Conservation (phyloP, 768 basidiomycete species). For the Podaxis mareebaensis region DNA sequence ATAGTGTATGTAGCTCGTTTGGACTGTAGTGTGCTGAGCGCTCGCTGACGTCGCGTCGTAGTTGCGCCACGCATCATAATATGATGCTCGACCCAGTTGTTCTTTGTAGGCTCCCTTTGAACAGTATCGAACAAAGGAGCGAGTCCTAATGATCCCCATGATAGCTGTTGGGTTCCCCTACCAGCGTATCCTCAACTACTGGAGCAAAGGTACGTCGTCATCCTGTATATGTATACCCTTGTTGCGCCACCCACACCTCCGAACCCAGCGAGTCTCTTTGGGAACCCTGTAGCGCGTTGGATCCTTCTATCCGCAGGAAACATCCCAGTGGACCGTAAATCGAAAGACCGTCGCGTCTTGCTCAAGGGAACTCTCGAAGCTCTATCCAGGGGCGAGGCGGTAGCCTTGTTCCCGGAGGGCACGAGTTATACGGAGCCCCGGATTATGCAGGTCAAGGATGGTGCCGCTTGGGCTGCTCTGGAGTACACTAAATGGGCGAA, state of each 20-base stretch:
- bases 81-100: slow-evolving; percentile 92
- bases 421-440: slow-evolving; percentile 92
- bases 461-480: slow-evolving; percentile 91
- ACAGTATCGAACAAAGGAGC: too few relatives aligned
- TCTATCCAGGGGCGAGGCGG: slow-evolving; percentile 73
- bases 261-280: slow-evolving; percentile 69
- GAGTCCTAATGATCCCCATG: slow-evolving; percentile 7
- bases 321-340: slow-evolving; percentile 95
- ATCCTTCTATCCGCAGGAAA: slow-evolving; percentile 91
- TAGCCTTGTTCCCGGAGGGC: slow-evolving; percentile 94
- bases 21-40: not conserved
- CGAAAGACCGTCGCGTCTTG: slow-evolving; percentile 84
- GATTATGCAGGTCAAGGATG: slow-evolving; percentile 92
- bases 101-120: slow-evolving; percentile 57
- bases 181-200: slow-evolving; percentile 80
- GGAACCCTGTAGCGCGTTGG: slow-evolving; percentile 69
- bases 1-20: slow-evolving; percentile 69
- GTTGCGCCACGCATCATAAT: slow-evolving; percentile 70
- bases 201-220: slow-evolving; percentile 83
- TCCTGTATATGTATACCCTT: not conserved
- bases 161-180: slow-evolving; percentile 83
- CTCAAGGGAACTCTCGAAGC: slow-evolving; percentile 91
- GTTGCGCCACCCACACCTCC: not conserved
- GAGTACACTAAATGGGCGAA: slow-evolving; percentile 85
- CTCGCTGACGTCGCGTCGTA: slow-evolving; percentile 15